Conservation (phyloP, 140 eudicot genomes). For the Flaveria floridana region DNA sequence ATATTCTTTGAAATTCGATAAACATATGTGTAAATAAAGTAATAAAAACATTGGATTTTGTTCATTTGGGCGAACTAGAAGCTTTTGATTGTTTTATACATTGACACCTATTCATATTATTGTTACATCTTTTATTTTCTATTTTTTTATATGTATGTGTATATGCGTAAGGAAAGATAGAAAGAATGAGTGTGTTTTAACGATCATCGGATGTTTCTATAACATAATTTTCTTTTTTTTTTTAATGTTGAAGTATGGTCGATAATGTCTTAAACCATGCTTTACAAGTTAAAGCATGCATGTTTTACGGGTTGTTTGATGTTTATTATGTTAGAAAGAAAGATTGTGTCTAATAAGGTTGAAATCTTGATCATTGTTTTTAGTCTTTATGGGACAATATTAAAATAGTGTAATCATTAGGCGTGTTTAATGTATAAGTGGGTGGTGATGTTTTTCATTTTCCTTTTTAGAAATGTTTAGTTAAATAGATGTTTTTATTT, state of each 20-base stretch:
- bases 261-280: not conserved
- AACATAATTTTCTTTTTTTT: not conserved
- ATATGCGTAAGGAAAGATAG: not conserved
- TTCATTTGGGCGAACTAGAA: not conserved
- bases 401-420: slow-evolving; percentile 22
- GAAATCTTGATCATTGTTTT: slow-evolving; percentile 7
- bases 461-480: not conserved
- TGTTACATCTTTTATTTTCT: no score
- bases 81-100: not conserved
- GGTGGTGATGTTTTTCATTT: not conserved
- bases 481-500: no score
- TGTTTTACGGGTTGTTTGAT: not conserved
- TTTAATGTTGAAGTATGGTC: slow-evolving; percentile 2
- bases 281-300: not conserved
- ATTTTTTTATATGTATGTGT: no score
- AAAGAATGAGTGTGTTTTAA: no score
- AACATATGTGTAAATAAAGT: not conserved
- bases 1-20: slow-evolving; percentile 9
- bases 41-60: not conserved
- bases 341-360: slow-evolving; percentile 22
- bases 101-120: no score
- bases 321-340: slow-evolving; percentile 17
- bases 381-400: not conserved
- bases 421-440: slow-evolving; percentile 8
- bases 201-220: no score